Conservation (phyloP, 2,329 filamentous ascomycete species). For the Botrytis deweyae region DNA sequence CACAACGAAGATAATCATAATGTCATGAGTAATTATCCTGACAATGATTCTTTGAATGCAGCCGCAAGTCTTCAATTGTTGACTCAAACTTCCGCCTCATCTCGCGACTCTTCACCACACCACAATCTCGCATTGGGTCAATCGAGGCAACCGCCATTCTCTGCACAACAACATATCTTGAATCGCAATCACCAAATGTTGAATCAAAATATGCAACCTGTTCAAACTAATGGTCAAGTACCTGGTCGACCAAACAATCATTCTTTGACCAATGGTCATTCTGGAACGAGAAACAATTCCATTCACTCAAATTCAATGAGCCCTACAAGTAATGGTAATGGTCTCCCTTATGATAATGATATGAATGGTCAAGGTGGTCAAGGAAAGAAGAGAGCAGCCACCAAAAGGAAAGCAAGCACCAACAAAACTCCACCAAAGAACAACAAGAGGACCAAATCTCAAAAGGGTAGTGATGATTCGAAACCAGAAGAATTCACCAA, state of each 20-base stretch:
- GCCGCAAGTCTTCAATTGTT: slow-evolving; percentile 93
- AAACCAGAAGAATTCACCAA: slow-evolving; percentile 13
- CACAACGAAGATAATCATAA: slow-evolving; percentile 30
- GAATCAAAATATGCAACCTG: slow-evolving; percentile 5
- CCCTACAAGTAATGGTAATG: slow-evolving; percentile 6
- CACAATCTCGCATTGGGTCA: slow-evolving; percentile 30
- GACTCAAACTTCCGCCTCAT: slow-evolving; percentile 55
- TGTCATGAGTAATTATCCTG: slow-evolving; percentile 66
- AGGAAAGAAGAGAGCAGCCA: not conserved
- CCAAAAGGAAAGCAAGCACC: not conserved
- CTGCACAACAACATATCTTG: slow-evolving; percentile 41
- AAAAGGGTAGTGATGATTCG: not conserved
- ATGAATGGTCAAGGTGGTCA: slow-evolving; percentile 6
- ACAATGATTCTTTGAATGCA: slow-evolving; percentile 72
- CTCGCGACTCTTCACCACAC: slow-evolving; percentile 54
- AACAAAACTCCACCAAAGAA: not conserved
- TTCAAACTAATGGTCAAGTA: not conserved
- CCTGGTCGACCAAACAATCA: not conserved
- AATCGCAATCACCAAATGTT: slow-evolving; percentile 45
- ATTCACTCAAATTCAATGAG: slow-evolving; percentile 7
- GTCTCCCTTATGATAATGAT: not conserved
- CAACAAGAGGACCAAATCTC: not conserved
- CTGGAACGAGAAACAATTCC: not conserved
- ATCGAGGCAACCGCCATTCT: not conserved
- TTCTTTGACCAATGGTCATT: not conserved